Percentiles rank a stretch among this genome's conserved stretches.
phyloP scores from a whole-genome alignment of 352 stramenopile genomes.

The Globisporangium viniferum region DNA sequence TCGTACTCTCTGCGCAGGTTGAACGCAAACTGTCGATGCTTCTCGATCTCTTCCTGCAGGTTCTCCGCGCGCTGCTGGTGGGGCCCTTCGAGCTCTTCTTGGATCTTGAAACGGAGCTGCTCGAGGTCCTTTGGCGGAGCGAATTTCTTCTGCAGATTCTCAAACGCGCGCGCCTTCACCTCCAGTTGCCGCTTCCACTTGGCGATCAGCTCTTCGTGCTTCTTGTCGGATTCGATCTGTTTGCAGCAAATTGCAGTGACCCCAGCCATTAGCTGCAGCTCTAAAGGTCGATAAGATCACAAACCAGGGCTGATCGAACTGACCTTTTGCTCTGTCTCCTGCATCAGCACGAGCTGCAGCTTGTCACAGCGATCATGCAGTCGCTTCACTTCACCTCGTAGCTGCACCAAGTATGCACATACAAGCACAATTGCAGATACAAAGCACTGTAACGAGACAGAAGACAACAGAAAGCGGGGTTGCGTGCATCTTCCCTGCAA shows the following conservation, averaged over 20 bases:
- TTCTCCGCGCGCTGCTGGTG: slow-evolving; percentile 62
- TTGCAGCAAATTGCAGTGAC: not conserved
- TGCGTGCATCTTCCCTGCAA: not conserved
- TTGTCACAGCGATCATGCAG: slow-evolving; percentile 80
- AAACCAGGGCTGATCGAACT: not conserved
- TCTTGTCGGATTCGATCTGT: slow-evolving; percentile 68
- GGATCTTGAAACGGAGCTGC: slow-evolving; percentile 77
- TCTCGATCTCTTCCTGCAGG: slow-evolving; percentile 72
- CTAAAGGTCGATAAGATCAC: not conserved
- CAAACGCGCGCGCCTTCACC: slow-evolving; percentile 75
- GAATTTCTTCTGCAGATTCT: slow-evolving; percentile 80
- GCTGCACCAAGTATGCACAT: slow-evolving; percentile 23
- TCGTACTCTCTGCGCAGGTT: slow-evolving; percentile 71
- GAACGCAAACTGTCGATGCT: slow-evolving; percentile 63
- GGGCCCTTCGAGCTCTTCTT: slow-evolving; percentile 76
- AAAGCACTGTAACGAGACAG: not conserved
- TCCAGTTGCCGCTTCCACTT: slow-evolving; percentile 87
- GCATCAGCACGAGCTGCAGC: slow-evolving; percentile 72
- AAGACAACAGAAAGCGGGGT: not conserved
- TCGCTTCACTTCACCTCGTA: slow-evolving; percentile 61
- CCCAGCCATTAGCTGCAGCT: not conserved
- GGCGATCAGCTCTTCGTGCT: slow-evolving; percentile 75
- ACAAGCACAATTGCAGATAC: not conserved
- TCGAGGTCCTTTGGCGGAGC: slow-evolving; percentile 78
- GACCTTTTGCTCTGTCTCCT: slow-evolving; percentile 81